Evolutionary conservation across 2,329 filamentous ascomycete genomes (phyloP).

Genomic region (Ascosphaera acerosa): DNA sequence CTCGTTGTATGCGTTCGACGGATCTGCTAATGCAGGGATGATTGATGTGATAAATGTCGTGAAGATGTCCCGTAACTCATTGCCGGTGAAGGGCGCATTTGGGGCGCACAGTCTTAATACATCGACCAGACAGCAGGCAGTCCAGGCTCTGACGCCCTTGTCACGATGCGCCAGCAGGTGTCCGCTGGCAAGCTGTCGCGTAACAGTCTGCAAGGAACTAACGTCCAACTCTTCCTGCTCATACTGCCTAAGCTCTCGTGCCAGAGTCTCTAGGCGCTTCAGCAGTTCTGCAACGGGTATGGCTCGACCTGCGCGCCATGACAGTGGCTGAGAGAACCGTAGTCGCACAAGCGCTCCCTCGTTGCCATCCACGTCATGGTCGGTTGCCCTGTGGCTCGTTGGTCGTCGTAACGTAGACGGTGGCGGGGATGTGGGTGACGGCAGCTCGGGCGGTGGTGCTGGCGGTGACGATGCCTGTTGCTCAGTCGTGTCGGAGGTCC

Average conservation of each 20-base stretch:
- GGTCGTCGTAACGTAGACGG: not conserved
- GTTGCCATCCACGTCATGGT: constrained; percentile 9
- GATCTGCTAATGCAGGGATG: constrained; percentile 62
- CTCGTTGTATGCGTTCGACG: constrained; percentile 68
- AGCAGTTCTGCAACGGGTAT: constrained; percentile 67
- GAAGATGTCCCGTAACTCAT: constrained; percentile 93
- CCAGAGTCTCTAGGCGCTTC: constrained; percentile 52
- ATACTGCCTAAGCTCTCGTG: constrained; percentile 57
- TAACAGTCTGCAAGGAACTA: constrained; percentile 59
- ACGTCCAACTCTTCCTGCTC: constrained; percentile 70
- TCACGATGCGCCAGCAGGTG: constrained; percentile 81
- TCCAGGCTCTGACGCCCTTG: constrained; percentile 71
- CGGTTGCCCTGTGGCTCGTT: not conserved
- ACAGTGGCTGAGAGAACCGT: constrained; percentile 61
- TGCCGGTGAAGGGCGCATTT: constrained; percentile 73
- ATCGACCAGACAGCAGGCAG: constrained; percentile 74
- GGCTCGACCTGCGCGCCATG: constrained; percentile 76
- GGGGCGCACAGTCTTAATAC: constrained; percentile 81
- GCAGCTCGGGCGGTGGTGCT: not conserved
- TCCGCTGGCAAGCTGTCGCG: constrained; percentile 58
- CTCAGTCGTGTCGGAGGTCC: too few relatives aligned
- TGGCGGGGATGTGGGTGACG: not conserved
- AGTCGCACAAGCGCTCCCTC: constrained; percentile 22
- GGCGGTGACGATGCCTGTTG: not conserved
- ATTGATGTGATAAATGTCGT: constrained; percentile 62